These are phyloP conservation scores for Starmerella roubikii DNA, from an alignment of 805 yeast genomes.

Conservation along the genomic window DNA sequence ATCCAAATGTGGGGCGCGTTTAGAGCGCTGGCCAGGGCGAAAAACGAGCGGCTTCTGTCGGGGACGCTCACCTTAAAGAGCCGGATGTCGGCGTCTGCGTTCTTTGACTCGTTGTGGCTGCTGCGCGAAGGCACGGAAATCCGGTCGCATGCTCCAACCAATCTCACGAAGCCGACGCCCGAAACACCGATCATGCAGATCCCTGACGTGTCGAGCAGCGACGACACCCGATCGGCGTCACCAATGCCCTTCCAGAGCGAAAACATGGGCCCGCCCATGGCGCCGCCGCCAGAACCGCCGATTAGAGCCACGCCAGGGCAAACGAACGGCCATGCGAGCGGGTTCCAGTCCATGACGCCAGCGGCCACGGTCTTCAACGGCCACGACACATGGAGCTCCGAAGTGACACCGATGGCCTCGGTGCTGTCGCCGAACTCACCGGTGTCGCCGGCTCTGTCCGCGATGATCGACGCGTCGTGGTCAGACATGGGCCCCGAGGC, in stretches of 20 bases:
- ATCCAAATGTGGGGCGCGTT: constrained; percentile 85
- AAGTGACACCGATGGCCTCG: constrained; percentile 3
- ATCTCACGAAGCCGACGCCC: constrained; percentile 16
- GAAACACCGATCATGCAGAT: background rate
- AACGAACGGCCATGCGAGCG: too few relatives aligned
- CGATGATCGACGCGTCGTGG: constrained; percentile 10
- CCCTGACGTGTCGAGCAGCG: too few relatives aligned
- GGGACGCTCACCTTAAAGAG: constrained; percentile 41
- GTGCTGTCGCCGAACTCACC: constrained; percentile 10
- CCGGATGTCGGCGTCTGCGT: constrained; percentile 83
- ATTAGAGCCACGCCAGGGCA: too few relatives aligned
- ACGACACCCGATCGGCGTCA: too few relatives aligned
- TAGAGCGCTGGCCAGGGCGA: constrained; percentile 36
- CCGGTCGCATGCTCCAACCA: constrained; percentile 30
- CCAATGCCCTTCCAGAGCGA: too few relatives aligned
- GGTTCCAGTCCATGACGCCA: too few relatives aligned
- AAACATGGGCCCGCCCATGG: too few relatives aligned
- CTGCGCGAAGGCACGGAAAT: constrained; percentile 80
- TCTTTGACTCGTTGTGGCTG: constrained; percentile 79
- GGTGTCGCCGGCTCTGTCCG: constrained; percentile 10
- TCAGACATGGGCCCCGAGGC: constrained; percentile 12
- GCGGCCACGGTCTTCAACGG: too few relatives aligned
- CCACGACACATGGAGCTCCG: background rate
- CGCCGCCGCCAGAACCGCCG: too few relatives aligned
- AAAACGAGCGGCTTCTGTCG: constrained; percentile 28